A percentile compares a stretch with the other conserved stretches of the same genome.
These are phyloP conservation scores for Pterulicium gracile DNA, from an alignment of 1,284 basidiomycete genomes.

Conservation along the genomic window DNA sequence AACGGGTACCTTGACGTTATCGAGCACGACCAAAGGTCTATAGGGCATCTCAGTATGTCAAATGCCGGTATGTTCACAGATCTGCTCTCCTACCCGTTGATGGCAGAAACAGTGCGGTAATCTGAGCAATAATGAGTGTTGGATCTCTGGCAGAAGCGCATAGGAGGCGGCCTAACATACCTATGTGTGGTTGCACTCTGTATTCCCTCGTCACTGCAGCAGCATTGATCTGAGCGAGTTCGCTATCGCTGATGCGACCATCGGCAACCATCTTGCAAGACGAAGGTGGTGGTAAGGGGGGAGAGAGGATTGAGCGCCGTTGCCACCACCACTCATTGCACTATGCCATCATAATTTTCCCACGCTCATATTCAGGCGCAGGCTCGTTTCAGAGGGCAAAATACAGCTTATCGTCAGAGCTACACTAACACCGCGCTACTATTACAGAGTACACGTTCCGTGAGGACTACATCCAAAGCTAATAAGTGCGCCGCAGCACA, in stretches of 20 bases:
- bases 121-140: slow-evolving; percentile 36
- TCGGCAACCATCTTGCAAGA: slow-evolving; percentile 33
- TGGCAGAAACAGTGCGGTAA: slow-evolving; percentile 91
- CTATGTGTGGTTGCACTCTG: slow-evolving; percentile 82
- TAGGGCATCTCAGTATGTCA: slow-evolving; percentile 12
- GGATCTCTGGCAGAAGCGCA: slow-evolving; percentile 1
- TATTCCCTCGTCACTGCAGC: slow-evolving; percentile 81
- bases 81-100: slow-evolving; percentile 71
- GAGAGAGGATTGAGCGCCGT: neutral
- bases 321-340: neutral
- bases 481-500: too few species aligned
- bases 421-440: too few species aligned
- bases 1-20: slow-evolving; percentile 99
- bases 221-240: slow-evolving; percentile 77
- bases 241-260: slow-evolving; percentile 58
- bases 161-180: slow-evolving; percentile 33
- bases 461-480: too few species aligned
- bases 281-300: slow-evolving; percentile 5
- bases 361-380: neutral
- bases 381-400: too few species aligned
- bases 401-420: too few species aligned
- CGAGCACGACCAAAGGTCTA: slow-evolving; percentile 90
- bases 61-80: slow-evolving; percentile 8
- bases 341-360: neutral
- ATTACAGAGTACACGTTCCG: too few species aligned